Conservation (phyloP, 176 grass and related monocot species). For the Aegilops longissima region DNA sequence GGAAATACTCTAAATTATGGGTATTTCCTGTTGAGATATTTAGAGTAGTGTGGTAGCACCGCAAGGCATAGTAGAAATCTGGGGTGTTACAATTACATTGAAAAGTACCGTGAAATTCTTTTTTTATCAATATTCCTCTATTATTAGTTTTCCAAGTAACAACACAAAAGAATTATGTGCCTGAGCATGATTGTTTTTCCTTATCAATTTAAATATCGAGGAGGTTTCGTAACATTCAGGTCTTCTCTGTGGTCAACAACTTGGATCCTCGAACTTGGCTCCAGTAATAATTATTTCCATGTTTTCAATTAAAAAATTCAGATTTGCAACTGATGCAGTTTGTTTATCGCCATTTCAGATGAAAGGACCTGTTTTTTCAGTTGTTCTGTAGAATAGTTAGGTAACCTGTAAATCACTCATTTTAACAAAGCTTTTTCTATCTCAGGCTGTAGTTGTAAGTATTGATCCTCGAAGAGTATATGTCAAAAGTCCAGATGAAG, state of each 20-base stretch:
- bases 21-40: neutral
- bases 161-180: neutral
- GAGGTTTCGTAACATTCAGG: neutral
- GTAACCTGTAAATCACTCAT: conserved; percentile 3
- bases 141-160: neutral
- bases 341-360: neutral
- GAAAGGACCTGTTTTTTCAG: neutral
- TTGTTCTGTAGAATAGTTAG: neutral
- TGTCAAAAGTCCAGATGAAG: conserved; percentile 77
- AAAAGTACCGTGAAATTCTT: neutral
- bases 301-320: neutral
- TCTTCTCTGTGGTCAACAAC: neutral
- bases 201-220: neutral
- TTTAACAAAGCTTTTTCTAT: conserved; percentile 19
- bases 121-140: neutral
- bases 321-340: neutral
- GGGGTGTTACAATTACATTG: neutral
- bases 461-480: conserved; percentile 92
- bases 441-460: conserved; percentile 96
- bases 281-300: neutral
- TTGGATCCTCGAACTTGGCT: neutral
- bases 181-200: neutral
- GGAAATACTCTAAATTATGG: too few relatives aligned
- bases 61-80: neutral
- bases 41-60: neutral